A percentile compares a stretch with the other conserved stretches of the same genome.
Evolutionary conservation across 495 filamentous ascomycete genomes (phyloP).

Genomic region (Annulohypoxylon stygium): DNA sequence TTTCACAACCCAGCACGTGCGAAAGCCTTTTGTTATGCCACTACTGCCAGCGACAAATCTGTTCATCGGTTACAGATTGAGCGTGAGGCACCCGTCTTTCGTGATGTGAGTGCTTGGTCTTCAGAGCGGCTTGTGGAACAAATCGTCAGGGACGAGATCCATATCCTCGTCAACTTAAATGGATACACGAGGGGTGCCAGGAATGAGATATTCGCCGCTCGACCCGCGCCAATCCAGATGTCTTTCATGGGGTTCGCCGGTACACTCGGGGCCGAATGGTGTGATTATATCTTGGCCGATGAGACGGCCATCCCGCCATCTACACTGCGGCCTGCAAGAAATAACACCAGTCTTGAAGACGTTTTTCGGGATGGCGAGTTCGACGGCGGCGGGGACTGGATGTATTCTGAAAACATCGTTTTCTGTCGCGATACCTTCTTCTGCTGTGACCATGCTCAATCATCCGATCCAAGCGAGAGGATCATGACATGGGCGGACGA

Average conservation of each 20-base stretch:
- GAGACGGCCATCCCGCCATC: slow-evolving; percentile 84
- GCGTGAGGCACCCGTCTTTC: slow-evolving; percentile 90
- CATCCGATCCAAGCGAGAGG: slow-evolving; percentile 77
- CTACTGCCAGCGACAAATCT: slow-evolving; percentile 91
- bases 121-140: slow-evolving; percentile 88
- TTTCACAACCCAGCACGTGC: slow-evolving; percentile 80
- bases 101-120: slow-evolving; percentile 89
- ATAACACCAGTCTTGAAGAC: slow-evolving; percentile 79
- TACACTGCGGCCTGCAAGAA: slow-evolving; percentile 82
- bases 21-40: slow-evolving; percentile 96
- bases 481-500: slow-evolving; percentile 86
- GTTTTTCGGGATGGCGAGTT: slow-evolving; percentile 76
- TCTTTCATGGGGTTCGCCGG: slow-evolving; percentile 99
- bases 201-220: slow-evolving; percentile 96
- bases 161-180: slow-evolving; percentile 97
- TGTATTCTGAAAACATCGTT: slow-evolving; percentile 97
- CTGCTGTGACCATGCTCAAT: slow-evolving; percentile 97
- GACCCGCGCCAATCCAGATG: slow-evolving; percentile 97
- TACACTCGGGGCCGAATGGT: slow-evolving; percentile 97
- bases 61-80: slow-evolving; percentile 95
- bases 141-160: slow-evolving; percentile 92
- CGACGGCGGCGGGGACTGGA: slow-evolving; percentile 77
- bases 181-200: slow-evolving; percentile 97
- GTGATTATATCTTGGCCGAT: slow-evolving; percentile 96
- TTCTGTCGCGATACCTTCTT: slow-evolving; percentile 98